Evolutionary conservation across 176 grass and related monocot genomes (phyloP), one percentile per base, ranked within the genome.

Genomic region (Eleusine coracana): DNA sequence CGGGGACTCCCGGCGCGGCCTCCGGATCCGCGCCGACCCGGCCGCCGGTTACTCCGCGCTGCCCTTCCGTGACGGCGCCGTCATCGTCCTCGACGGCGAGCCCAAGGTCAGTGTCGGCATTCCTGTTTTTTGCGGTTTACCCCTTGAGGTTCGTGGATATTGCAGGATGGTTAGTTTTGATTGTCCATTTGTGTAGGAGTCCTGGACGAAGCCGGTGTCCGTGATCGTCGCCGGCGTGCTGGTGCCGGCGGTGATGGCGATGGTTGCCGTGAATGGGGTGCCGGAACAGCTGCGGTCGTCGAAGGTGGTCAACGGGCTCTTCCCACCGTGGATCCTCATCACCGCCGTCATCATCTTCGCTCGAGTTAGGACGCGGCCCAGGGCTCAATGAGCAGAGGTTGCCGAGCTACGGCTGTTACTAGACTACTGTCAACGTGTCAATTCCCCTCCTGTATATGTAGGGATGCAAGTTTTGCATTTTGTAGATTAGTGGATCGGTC

Each of bases 71-170:
- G 86, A 87, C 68, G 92, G 84, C 83, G 81, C 92, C 60, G 84
- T 74, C 83, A 66, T 94, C 77, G 56, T 50, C 87, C 87, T 94
- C 51, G 92, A 94, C 71, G 90, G 92, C 80, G 92, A 89, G 70
- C 89, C 89, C 70, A 87, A 73, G 84, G 92, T 92, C 82, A 78
- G 49, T 2, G 68, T 13, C 25, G 10, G 60, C 14, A 14, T 16
- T 54, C 21, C 7, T 13, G 14, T 39, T 66, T 66, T 74, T 73
- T 25, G 28, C 75, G 20, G 1, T 86, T 77, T 36, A 21, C 46
- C 70, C 82, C 70, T 21, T 18, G 41, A 12, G 15, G 42, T 36
- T 9, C 3, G 11, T 15, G 39, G 49, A 36, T 69, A 74, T 74
- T 7, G 13, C 20, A 0, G 49, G 10, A 14, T 6, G 46, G 10